Percentiles rank a stretch among this genome's conserved stretches.
Conservation (phyloP, 495 filamentous ascomycete species). For the Xylaria grammica region DNA sequence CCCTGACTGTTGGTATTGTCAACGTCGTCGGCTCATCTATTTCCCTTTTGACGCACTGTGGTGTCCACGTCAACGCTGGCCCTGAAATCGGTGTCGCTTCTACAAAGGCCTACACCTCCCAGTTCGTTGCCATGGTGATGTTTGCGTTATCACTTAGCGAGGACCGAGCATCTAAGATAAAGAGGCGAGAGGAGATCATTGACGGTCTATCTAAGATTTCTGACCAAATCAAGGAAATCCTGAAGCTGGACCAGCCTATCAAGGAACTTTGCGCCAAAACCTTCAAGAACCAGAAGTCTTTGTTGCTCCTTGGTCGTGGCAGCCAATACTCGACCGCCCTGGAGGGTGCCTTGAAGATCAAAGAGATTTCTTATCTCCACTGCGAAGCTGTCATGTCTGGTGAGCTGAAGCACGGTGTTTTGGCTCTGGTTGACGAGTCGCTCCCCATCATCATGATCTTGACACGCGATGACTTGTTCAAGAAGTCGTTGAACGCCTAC, state of each 20-base stretch:
- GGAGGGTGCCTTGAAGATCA: conserved; percentile 98
- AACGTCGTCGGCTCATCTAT: conserved; percentile 98
- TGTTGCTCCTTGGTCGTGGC: conserved; percentile 90
- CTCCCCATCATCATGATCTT: conserved; percentile 99
- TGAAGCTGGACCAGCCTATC: conserved; percentile 89
- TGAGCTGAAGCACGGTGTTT: conserved; percentile 96
- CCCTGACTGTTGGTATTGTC: conserved; percentile 95
- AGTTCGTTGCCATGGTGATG: conserved; percentile 99
- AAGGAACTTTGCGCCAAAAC: conserved; percentile 87
- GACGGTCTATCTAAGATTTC: conserved; percentile 87
- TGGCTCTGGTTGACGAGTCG: conserved; percentile 96
- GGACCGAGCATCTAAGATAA: conserved; percentile 91
- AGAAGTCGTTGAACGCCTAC: conserved; percentile 97
- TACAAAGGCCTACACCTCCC: conserved; percentile 98
- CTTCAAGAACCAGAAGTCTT: conserved; percentile 95
- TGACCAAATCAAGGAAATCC: conserved; percentile 86
- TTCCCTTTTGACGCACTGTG: conserved; percentile 96
- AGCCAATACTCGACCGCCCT: conserved; percentile 96
- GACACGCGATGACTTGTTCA: conserved; percentile 92
- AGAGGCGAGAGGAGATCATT: conserved; percentile 95
- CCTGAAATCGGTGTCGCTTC: conserved; percentile 99
- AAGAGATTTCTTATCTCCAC: conserved; percentile 99
- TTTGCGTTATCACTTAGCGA: conserved; percentile 95
- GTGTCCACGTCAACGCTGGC: conserved; percentile 99
- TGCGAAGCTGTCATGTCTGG: conserved; percentile 99